A percentile compares a stretch with the other conserved stretches of the same genome.
Conservation (phyloP, 805 yeast genomes). For the Clavispora phyllophila region DNA sequence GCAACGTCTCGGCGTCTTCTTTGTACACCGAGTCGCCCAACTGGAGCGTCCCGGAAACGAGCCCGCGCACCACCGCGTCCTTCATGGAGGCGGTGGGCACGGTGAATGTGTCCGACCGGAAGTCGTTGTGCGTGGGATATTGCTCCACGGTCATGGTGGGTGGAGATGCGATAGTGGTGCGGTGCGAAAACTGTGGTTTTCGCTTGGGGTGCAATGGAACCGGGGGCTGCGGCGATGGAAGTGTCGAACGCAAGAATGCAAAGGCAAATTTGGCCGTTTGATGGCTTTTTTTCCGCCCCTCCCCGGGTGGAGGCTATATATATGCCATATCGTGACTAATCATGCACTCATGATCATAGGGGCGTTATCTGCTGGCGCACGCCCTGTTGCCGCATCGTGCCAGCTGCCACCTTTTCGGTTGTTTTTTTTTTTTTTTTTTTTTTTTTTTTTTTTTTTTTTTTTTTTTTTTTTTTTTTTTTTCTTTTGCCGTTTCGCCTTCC, state of each 20-base stretch:
- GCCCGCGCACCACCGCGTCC: conserved; percentile 40
- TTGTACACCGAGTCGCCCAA: conserved; percentile 87
- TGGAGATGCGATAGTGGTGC: too few relatives aligned
- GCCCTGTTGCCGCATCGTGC: neutral
- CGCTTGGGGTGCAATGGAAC: too few relatives aligned
- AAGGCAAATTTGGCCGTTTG: too few relatives aligned
- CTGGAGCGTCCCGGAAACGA: conserved; percentile 23
- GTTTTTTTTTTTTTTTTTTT: too few relatives aligned
- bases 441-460: too few relatives aligned
- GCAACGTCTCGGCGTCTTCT: conserved; percentile 70
- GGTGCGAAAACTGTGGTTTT: too few relatives aligned
- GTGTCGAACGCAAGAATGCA: too few relatives aligned
- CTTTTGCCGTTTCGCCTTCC: too few relatives aligned
- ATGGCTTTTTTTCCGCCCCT: too few relatives aligned
- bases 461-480: too few relatives aligned
- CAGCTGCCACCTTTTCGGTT: neutral
- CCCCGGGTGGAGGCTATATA: neutral
- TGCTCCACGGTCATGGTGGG: conserved; percentile 2
- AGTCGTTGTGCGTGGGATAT: conserved; percentile 34
- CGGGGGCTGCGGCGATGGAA: too few relatives aligned
- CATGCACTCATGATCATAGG: neutral
- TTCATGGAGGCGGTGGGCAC: conserved; percentile 77
- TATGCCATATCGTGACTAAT: neutral
- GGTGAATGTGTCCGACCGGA: conserved; percentile 79
- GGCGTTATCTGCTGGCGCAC: neutral